phyloP scores from a whole-genome alignment of 257 asterid species.

The Solanum acaule region DNA sequence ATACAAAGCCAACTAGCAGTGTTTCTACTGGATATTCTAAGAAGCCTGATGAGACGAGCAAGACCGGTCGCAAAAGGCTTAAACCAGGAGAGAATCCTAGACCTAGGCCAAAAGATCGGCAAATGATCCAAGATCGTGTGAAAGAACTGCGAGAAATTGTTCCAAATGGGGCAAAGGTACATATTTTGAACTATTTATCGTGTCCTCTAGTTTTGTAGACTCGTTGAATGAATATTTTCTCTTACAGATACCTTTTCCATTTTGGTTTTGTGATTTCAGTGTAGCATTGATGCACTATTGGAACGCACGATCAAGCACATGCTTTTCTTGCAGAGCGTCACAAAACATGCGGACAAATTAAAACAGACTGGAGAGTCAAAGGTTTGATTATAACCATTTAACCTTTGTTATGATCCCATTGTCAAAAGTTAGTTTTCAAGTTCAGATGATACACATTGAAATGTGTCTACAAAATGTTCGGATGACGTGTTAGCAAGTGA shows the following conservation, averaged over 20 bases:
- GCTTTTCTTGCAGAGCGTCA: constrained; percentile 91
- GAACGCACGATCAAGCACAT: constrained; percentile 93
- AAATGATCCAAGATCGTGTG: constrained; percentile 95
- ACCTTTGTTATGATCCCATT: not conserved
- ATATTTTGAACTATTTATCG: not conserved
- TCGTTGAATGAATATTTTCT: not conserved
- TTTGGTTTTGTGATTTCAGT: constrained; percentile 39
- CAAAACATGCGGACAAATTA: constrained; percentile 84
- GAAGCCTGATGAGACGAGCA: constrained; percentile 49
- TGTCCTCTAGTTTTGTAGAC: not conserved
- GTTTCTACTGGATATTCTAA: constrained; percentile 59
- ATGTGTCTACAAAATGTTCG: not conserved
- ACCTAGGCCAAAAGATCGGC: constrained; percentile 97
- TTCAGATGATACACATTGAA: not conserved
- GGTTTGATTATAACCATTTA: constrained; percentile 25
- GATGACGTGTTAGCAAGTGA: not conserved
- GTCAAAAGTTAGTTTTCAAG: not conserved
- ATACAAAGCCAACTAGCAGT: constrained; percentile 41
- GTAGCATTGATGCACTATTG: constrained; percentile 90
- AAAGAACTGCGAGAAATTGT: constrained; percentile 90
- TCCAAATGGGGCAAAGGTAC: constrained; percentile 90
- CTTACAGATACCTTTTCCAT: not conserved
- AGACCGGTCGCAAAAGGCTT: constrained; percentile 68
- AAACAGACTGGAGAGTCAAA: constrained; percentile 75
- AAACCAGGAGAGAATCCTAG: constrained; percentile 91